Conservation (phyloP, 768 basidiomycete species). For the Boletus sp. region DNA sequence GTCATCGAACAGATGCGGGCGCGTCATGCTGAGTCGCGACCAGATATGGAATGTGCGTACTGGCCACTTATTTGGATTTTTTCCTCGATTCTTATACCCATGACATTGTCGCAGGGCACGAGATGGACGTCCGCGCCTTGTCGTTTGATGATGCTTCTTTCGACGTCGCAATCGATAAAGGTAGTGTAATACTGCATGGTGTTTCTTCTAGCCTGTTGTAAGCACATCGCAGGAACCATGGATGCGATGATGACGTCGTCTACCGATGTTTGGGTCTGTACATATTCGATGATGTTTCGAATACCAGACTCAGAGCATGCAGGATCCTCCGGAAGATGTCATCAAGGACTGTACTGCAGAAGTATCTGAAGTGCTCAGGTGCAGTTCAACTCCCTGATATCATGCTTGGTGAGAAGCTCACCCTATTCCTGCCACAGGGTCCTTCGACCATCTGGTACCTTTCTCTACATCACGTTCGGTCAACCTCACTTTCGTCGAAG, state of each 20-base stretch:
- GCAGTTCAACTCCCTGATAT: neutral
- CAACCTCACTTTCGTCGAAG: slow-evolving; percentile 84
- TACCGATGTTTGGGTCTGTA: slow-evolving; percentile 75
- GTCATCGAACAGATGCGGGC: slow-evolving; percentile 72
- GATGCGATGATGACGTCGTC: slow-evolving; percentile 87
- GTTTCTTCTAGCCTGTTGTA: neutral
- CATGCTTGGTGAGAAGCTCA: neutral
- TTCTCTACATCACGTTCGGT: slow-evolving; percentile 84
- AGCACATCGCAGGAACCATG: slow-evolving; percentile 57
- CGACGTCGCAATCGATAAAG: slow-evolving; percentile 86
- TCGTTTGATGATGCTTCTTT: slow-evolving; percentile 57
- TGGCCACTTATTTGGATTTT: neutral
- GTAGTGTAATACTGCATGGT: slow-evolving; percentile 23
- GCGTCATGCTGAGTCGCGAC: slow-evolving; percentile 47
- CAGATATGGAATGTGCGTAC: slow-evolving; percentile 69
- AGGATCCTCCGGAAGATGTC: slow-evolving; percentile 76
- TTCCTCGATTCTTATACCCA: neutral
- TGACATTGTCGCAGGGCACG: slow-evolving; percentile 53
- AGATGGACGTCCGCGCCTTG: slow-evolving; percentile 79
- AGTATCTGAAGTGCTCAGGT: slow-evolving; percentile 76
- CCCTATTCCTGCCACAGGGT: slow-evolving; percentile 42
- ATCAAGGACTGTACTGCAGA: slow-evolving; percentile 72
- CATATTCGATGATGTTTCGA: neutral
- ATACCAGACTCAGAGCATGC: neutral
- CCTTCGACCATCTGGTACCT: slow-evolving; percentile 56